Evolutionary conservation across 352 stramenopile species (phyloP), one percentile per base, ranked within the genome.

Genomic region (Pythium brachiatum): DNA sequence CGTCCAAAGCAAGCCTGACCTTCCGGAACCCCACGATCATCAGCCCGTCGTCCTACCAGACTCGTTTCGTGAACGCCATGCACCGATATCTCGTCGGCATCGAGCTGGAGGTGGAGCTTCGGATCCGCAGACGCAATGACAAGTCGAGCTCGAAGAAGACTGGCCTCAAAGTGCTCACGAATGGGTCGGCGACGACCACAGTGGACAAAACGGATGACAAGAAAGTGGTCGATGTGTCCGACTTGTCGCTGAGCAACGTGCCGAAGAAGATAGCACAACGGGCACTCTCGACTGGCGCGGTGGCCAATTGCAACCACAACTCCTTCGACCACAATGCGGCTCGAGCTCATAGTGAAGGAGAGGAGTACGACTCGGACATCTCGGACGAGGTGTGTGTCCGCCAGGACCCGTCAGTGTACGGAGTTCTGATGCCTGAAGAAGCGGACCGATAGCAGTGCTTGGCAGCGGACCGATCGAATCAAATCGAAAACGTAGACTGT

Each of bases 1-100:
- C 84, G 2, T 93, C 86, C 1, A 95, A 95, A 57, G 84, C 85
- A 0, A 90, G 80, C 29, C 70, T 94, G 59, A 93, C 77, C 16
- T 94, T 94, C 65, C 82, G 84, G 7, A 82, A 92, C 38, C 86
- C 86, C 62, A 95, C 86, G 0, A 86, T 95, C 26, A 89, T 95
- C 66, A 92, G 82, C 27, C 86, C 86, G 8, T 74, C 81, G 26
- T 87, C 84, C 13, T 95, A 95, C 48, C 83, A 76, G 6, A 81
- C 78, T 26, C 83, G 86, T 8, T 93, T 95, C 51, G 74, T 93
- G 48, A 89, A 95, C 55, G 83, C 86, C 9, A 92, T 92, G 78
- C 81, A 83, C 38, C 78, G 81, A 3, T 94, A 95, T 43, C 76
- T 95, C 38, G 79, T 94, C 16, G 83, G 83, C 13, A 91, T 94